Conservation (phyloP, 1,284 basidiomycete genomes). For the Grifola frondosa region DNA sequence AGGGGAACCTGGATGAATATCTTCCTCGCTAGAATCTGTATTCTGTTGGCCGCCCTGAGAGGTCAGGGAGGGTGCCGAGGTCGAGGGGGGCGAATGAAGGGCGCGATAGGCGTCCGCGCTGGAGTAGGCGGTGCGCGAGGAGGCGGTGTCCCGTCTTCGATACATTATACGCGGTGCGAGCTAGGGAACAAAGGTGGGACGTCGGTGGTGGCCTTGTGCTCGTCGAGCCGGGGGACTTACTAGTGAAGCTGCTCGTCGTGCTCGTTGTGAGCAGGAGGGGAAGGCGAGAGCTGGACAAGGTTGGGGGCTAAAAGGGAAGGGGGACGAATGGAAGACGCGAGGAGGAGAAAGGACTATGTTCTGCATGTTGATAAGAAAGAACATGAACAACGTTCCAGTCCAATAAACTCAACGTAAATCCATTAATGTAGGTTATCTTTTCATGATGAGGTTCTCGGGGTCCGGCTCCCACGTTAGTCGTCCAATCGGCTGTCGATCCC, state of each 20-base stretch:
- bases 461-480: too few relatives aligned
- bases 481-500: too few relatives aligned
- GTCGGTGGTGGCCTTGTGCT: not conserved
- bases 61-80: slow-evolving; percentile 15
- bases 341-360: too few relatives aligned
- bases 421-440: too few relatives aligned
- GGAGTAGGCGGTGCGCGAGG: slow-evolving; percentile 24
- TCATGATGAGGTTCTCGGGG: too few relatives aligned
- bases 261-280: slow-evolving; percentile 6
- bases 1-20: slow-evolving; percentile 16
- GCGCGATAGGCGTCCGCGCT: slow-evolving; percentile 32
- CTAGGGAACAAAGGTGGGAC: not conserved
- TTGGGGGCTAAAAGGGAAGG: not conserved
- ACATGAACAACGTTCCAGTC: too few relatives aligned
- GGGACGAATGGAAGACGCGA: not conserved
- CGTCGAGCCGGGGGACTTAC: not conserved
- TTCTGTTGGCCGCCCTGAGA: slow-evolving; percentile 2
- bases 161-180: slow-evolving; percentile 19
- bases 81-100: slow-evolving; percentile 21
- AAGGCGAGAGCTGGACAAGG: not conserved
- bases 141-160: slow-evolving; percentile 24
- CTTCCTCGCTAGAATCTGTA: slow-evolving; percentile 25
- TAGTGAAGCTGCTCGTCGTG: slow-evolving; percentile 1
- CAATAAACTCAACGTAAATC: too few relatives aligned
- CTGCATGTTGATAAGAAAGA: too few relatives aligned